phyloP scores from a whole-genome alignment of 371 early-diverging fungal species.

The Blakeslea trispora region DNA sequence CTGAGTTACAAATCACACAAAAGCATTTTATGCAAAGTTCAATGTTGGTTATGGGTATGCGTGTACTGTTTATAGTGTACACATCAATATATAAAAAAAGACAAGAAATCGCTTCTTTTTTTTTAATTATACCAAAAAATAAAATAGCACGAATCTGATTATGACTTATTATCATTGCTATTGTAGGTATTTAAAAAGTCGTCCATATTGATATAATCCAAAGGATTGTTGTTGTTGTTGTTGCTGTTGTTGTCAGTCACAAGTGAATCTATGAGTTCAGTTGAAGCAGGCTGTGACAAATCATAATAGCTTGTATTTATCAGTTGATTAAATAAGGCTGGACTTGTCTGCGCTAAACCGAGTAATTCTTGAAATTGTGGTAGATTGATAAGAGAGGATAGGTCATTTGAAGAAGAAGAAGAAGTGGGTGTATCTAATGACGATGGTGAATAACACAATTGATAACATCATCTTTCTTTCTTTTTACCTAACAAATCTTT shows the following conservation, averaged over 20 bases:
- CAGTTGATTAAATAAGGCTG: constrained; percentile 33
- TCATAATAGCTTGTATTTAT: constrained; percentile 24
- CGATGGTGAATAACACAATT: neutral
- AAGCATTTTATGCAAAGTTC: too few species aligned
- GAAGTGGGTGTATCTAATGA: neutral
- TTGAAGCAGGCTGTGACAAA: constrained; percentile 6
- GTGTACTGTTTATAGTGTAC: too few species aligned
- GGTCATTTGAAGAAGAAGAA: constrained; percentile 13
- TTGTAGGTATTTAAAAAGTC: constrained; percentile 37
- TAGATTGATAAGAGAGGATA: constrained; percentile 27
- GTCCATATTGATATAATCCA: constrained; percentile 35
- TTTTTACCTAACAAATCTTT: constrained; percentile 28
- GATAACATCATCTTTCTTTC: too few species aligned
- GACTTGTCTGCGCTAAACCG: constrained; percentile 34
- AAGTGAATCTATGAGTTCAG: constrained; percentile 19
- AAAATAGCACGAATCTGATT: neutral
- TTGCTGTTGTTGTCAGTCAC: constrained; percentile 28
- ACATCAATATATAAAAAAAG: too few species aligned
- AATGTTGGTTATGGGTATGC: too few species aligned
- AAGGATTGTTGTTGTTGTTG: constrained; percentile 13
- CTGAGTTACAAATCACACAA: too few species aligned
- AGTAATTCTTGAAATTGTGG: constrained; percentile 33
- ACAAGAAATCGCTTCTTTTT: too few species aligned
- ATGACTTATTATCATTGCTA: constrained; percentile 1
- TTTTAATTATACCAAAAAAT: neutral